phyloP scores from a whole-genome alignment of 495 filamentous ascomycete genomes.

The Pyrenula massariospora region DNA sequence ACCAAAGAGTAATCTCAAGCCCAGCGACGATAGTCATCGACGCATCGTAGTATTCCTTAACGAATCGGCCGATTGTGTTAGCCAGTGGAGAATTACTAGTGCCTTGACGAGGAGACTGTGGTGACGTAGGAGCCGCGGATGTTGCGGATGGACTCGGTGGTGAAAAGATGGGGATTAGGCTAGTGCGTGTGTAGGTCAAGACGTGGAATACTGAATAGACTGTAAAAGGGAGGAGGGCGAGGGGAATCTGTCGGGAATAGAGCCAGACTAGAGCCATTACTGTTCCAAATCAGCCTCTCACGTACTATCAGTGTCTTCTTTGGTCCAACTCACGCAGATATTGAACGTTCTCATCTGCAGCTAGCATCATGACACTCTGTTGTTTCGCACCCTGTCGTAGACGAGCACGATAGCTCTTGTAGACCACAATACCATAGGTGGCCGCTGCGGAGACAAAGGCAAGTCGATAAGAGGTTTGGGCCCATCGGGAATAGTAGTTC shows the following conservation, averaged over 20 bases:
- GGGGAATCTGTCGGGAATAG: slow-evolving; percentile 72
- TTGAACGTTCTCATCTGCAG: slow-evolving; percentile 90
- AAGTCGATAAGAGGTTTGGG: slow-evolving; percentile 72
- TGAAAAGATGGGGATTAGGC: slow-evolving; percentile 40
- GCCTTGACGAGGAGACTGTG: slow-evolving; percentile 37
- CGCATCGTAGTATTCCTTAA: slow-evolving; percentile 94
- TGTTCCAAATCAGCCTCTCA: slow-evolving; percentile 20
- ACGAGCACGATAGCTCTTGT: slow-evolving; percentile 86
- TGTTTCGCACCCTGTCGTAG: slow-evolving; percentile 52
- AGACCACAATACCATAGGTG: slow-evolving; percentile 98
- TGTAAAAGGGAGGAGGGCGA: slow-evolving; percentile 86
- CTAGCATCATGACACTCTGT: slow-evolving; percentile 48
- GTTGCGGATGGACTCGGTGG: slow-evolving; percentile 20
- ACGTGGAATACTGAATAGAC: slow-evolving; percentile 99
- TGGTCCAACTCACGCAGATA: slow-evolving; percentile 65
- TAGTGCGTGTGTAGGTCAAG: slow-evolving; percentile 54
- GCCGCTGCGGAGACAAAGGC: slow-evolving; percentile 79
- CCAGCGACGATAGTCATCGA: slow-evolving; percentile 72
- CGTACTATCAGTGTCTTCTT: not conserved
- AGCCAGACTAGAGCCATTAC: slow-evolving; percentile 96
- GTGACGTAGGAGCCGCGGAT: slow-evolving; percentile 43
- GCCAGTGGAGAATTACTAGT: slow-evolving; percentile 54
- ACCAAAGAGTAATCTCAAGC: slow-evolving; percentile 70
- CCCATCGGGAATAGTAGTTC: slow-evolving; percentile 62
- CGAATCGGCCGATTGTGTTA: slow-evolving; percentile 78